phyloP scores from a whole-genome alignment of 148 eudicot genomes.

The Agrostemma githago region DNA sequence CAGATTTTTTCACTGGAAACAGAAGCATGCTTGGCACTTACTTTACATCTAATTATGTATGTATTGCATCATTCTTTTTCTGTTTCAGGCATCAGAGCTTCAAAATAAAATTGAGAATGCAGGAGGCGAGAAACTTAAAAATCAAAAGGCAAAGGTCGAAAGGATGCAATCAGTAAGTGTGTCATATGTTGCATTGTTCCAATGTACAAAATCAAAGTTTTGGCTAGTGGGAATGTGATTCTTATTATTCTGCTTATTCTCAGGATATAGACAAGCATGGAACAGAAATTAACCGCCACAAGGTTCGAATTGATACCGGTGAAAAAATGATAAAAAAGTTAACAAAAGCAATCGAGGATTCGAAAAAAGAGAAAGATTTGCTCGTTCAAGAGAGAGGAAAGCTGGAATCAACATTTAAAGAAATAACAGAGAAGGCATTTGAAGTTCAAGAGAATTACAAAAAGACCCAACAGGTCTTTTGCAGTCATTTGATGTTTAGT shows the following conservation, averaged over 20 bases:
- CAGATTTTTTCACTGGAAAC: neutral
- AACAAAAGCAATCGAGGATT: conserved; percentile 75
- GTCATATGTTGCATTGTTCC: neutral
- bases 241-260: conserved; percentile 5
- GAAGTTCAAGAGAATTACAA: conserved; percentile 68
- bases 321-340: conserved; percentile 75
- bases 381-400: conserved; percentile 58
- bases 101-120: conserved; percentile 91
- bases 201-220: neutral
- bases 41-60: conserved; percentile 1
- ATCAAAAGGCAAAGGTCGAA: conserved; percentile 65
- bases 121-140: conserved; percentile 83
- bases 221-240: neutral
- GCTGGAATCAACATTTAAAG: conserved; percentile 55
- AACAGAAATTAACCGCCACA: conserved; percentile 84
- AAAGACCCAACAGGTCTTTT: conserved; percentile 64
- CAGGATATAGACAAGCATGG: conserved; percentile 86
- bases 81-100: conserved; percentile 63
- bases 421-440: conserved; percentile 75
- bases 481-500: neutral
- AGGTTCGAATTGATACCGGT: conserved; percentile 89
- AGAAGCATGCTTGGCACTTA: neutral
- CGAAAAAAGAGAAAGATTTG: conserved; percentile 71
- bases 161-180: conserved; percentile 85
- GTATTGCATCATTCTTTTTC: neutral